phyloP scores from a whole-genome alignment of 2,329 filamentous ascomycete species.

The Aspergillus puulaauensis region DNA sequence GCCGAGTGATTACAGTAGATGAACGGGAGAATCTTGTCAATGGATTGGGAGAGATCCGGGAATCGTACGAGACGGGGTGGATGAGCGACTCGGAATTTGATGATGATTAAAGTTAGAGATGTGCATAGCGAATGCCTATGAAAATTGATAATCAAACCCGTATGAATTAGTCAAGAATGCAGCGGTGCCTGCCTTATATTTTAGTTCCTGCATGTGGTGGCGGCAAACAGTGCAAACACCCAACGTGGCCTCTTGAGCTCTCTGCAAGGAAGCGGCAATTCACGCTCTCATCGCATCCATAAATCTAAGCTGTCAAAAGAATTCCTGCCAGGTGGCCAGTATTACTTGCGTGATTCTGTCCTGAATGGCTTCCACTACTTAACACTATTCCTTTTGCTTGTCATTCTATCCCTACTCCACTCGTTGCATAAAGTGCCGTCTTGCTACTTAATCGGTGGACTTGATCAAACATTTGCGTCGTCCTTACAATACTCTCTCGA shows the following conservation, averaged over 20 bases:
- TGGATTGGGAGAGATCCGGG: conserved; percentile 75
- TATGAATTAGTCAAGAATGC: neutral
- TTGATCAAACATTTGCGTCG: neutral
- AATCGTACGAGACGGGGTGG: conserved; percentile 89
- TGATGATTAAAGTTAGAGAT: conserved; percentile 33
- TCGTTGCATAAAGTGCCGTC: neutral
- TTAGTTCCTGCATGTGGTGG: neutral
- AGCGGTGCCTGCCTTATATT: neutral
- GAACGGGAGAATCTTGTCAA: conserved; percentile 84
- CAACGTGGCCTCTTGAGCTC: conserved; percentile 30
- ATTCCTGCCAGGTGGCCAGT: conserved; percentile 36
- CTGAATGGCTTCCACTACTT: conserved; percentile 27
- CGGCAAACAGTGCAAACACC: conserved; percentile 20
- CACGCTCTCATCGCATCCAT: conserved; percentile 12
- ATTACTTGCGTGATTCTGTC: conserved; percentile 23
- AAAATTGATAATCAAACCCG: neutral
- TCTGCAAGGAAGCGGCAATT: conserved; percentile 13
- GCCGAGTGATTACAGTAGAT: conserved; percentile 65
- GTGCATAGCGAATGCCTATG: neutral
- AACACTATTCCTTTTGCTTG: conserved; percentile 6
- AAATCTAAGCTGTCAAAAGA: conserved; percentile 9
- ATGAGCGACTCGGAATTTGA: conserved; percentile 60
- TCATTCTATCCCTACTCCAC: neutral
- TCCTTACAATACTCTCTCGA: neutral
- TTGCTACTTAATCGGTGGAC: conserved; percentile 3